These are phyloP conservation scores for Epichloe bromicola DNA, from an alignment of 2,329 filamentous ascomycete species.

Conservation along the genomic window DNA sequence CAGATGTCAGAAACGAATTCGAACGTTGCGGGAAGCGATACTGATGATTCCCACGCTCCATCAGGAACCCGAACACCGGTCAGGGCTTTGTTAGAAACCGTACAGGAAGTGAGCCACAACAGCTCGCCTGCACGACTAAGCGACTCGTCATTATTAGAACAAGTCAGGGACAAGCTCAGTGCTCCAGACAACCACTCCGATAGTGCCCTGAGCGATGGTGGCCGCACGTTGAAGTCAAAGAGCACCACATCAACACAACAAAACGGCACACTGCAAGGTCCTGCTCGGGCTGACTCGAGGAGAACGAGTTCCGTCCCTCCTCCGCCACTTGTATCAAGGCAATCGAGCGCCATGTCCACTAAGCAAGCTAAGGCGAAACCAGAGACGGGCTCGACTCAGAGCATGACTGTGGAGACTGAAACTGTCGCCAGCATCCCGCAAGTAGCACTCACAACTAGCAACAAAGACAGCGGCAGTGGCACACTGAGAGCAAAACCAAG, in stretches of 20 bases:
- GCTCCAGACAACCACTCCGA: conserved; percentile 30
- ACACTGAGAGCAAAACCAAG: conserved; percentile 79
- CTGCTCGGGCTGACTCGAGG: conserved; percentile 28
- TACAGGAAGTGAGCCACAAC: conserved; percentile 76
- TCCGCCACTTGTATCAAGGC: conserved; percentile 44
- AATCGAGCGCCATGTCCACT: conserved; percentile 50
- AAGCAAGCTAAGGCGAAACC: conserved; percentile 58
- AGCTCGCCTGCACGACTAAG: conserved; percentile 46
- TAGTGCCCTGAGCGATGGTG: conserved; percentile 22
- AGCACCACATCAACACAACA: conserved; percentile 36
- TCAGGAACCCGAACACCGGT: conserved; percentile 47
- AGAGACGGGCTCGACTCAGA: conserved; percentile 60
- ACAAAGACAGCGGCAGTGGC: conserved; percentile 52
- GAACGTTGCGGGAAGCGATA: conserved; percentile 36
- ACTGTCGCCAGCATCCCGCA: conserved; percentile 87
- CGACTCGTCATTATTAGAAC: conserved; percentile 34
- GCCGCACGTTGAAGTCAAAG: conserved; percentile 32
- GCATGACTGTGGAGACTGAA: conserved; percentile 97
- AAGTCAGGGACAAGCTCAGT: conserved; percentile 35
- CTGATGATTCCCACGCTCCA: conserved; percentile 33
- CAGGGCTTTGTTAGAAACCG: conserved; percentile 65
- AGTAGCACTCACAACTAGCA: conserved; percentile 54
- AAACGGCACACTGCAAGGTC: conserved; percentile 54
- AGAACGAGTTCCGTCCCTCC: conserved; percentile 37
- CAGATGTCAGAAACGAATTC: conserved; percentile 25